These are phyloP conservation scores for Tetrahymena malaccensis DNA, from an alignment of 73 alveolate genomes.

Conservation along the genomic window DNA sequence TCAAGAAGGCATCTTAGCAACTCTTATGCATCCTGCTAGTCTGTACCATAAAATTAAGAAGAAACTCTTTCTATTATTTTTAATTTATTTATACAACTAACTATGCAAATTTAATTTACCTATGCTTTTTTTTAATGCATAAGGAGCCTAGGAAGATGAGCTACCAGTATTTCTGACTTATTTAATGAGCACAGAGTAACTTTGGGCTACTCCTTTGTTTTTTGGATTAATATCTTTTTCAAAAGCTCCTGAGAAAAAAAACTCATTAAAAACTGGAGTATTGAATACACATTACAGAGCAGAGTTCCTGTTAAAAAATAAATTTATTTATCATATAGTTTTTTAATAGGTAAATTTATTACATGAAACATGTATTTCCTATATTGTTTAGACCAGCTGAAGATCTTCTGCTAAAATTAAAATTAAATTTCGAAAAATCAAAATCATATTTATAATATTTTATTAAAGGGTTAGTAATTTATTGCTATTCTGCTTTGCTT, in stretches of 20 bases:
- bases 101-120: conserved; percentile 7
- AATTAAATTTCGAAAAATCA: background rate
- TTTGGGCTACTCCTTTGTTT: conserved; percentile 13
- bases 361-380: conserved; percentile 79
- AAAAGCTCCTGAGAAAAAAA: conserved; percentile 35
- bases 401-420: background rate
- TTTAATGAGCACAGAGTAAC: conserved; percentile 24
- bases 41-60: conserved; percentile 64
- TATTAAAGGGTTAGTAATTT: background rate
- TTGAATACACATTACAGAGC: conserved; percentile 85
- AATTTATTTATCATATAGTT: too few relatives aligned
- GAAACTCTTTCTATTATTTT: conserved; percentile 22
- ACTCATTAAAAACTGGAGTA: conserved; percentile 80
- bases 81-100: background rate
- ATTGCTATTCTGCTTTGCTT: background rate
- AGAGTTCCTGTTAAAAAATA: conserved; percentile 44
- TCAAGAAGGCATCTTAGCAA: conserved; percentile 62
- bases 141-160: conserved; percentile 31
- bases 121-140: conserved; percentile 21
- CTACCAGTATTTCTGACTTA: conserved; percentile 22
- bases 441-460: background rate
- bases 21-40: conserved; percentile 69
- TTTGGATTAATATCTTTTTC: conserved; percentile 3
- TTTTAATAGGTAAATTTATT: too few relatives aligned
- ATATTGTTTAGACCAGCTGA: conserved; percentile 59